These are phyloP conservation scores for Capsicum baccatum DNA, from an alignment of 257 asterid species.

Conservation along the genomic window DNA sequence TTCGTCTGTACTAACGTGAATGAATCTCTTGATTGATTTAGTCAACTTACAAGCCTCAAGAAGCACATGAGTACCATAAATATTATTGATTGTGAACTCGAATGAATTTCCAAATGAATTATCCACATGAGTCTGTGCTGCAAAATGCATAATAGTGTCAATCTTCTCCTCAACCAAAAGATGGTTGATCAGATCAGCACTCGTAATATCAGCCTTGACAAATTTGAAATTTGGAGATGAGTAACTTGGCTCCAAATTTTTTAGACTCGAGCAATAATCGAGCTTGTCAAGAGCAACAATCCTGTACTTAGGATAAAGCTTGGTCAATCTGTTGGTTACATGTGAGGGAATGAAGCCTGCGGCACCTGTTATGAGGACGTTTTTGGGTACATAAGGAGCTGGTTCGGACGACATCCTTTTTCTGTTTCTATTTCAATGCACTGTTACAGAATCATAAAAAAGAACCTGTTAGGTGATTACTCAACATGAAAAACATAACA, in stretches of 20 bases:
- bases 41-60: slow-evolving; percentile 34
- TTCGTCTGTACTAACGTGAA: slow-evolving; percentile 31
- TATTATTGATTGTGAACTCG: slow-evolving; percentile 29
- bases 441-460: slow-evolving; percentile 16
- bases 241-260: slow-evolving; percentile 7
- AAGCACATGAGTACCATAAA: slow-evolving; percentile 36
- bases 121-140: slow-evolving; percentile 36
- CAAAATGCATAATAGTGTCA: slow-evolving; percentile 35
- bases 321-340: slow-evolving; percentile 19
- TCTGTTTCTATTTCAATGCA: slow-evolving; percentile 8
- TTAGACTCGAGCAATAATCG: slow-evolving; percentile 29
- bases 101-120: slow-evolving; percentile 33
- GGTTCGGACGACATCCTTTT: slow-evolving; percentile 30
- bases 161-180: slow-evolving; percentile 29
- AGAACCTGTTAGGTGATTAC: not conserved
- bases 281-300: slow-evolving; percentile 32
- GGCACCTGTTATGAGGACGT: slow-evolving; percentile 29
- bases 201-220: slow-evolving; percentile 18
- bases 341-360: slow-evolving; percentile 29
- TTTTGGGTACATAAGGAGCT: slow-evolving; percentile 28
- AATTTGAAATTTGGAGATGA: slow-evolving; percentile 28
- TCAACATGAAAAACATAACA: slow-evolving; percentile 11
- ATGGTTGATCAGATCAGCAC: slow-evolving; percentile 34
- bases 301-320: slow-evolving; percentile 24
- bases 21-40: slow-evolving; percentile 20